A percentile compares a stretch with the other conserved stretches of the same genome.
phyloP scores from a whole-genome alignment of 345 rosid species.

The Bruguiera sexangula region DNA sequence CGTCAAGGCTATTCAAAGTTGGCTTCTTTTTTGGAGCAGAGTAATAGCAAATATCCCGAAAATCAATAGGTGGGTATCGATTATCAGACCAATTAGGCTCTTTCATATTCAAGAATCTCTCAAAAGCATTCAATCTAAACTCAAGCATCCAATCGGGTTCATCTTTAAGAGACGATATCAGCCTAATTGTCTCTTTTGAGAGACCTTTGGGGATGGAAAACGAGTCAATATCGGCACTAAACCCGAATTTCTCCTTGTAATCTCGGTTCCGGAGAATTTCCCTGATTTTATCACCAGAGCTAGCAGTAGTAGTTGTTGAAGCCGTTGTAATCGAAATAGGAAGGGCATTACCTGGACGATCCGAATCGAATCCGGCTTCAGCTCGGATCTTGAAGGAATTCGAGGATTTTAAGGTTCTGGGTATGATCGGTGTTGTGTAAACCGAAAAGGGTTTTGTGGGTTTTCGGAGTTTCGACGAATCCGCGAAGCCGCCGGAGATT shows the following conservation, averaged over 20 bases:
- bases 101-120: slow-evolving; percentile 56
- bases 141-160: slow-evolving; percentile 96
- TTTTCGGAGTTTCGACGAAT: slow-evolving; percentile 11
- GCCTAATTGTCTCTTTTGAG: slow-evolving; percentile 57
- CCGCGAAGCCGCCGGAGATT: slow-evolving; percentile 20
- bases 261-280: slow-evolving; percentile 67
- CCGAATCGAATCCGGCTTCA: slow-evolving; percentile 18
- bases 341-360: slow-evolving; percentile 16
- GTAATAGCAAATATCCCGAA: slow-evolving; percentile 84
- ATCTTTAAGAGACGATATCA: slow-evolving; percentile 61
- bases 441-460: slow-evolving; percentile 18
- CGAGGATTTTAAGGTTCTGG: background rate
- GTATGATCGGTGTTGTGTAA: background rate
- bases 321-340: no score
- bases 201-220: slow-evolving; percentile 82
- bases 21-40: slow-evolving; percentile 91
- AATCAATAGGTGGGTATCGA: slow-evolving; percentile 56
- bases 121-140: slow-evolving; percentile 69
- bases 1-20: slow-evolving; percentile 70
- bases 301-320: slow-evolving; percentile 21
- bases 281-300: slow-evolving; percentile 59
- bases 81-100: slow-evolving; percentile 95
- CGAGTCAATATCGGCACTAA: slow-evolving; percentile 67
- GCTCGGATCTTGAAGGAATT: slow-evolving; percentile 17
- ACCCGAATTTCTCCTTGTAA: slow-evolving; percentile 72